phyloP scores from a whole-genome alignment of 768 basidiomycete genomes.

The Postia placenta region DNA sequence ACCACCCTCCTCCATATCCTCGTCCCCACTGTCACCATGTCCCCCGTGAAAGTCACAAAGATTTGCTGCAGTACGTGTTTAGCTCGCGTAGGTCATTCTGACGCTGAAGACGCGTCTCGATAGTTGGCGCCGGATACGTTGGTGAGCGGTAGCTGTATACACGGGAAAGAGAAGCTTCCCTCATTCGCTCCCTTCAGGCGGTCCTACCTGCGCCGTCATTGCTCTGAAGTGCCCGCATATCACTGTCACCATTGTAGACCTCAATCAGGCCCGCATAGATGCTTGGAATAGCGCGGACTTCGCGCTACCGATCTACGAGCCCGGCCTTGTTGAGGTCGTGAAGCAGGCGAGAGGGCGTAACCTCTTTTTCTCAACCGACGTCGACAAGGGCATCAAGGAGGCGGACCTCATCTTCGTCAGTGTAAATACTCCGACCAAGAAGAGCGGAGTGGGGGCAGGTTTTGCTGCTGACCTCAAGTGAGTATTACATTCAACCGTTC shows the following conservation, averaged over 20 bases:
- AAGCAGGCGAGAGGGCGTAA: conserved; percentile 85
- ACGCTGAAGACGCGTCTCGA: conserved; percentile 6
- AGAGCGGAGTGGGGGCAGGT: conserved; percentile 94
- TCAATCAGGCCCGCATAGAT: conserved; percentile 90
- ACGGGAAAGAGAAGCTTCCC: not conserved
- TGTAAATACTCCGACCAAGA: conserved; percentile 99
- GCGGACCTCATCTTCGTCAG: conserved; percentile 98
- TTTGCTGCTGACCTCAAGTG: conserved; percentile 98
- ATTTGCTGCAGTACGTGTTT: conserved; percentile 80
- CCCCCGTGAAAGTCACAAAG: conserved; percentile 60
- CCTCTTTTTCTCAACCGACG: conserved; percentile 94
- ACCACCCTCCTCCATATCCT: not conserved
- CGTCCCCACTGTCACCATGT: conserved; percentile 28
- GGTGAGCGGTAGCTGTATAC: conserved; percentile 44
- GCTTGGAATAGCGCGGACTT: conserved; percentile 93
- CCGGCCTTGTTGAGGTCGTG: conserved; percentile 90
- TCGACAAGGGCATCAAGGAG: conserved; percentile 87
- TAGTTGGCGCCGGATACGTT: conserved; percentile 91
- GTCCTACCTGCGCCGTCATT: conserved; percentile 93
- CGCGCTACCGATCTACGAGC: conserved; percentile 93
- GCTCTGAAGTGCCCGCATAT: conserved; percentile 92
- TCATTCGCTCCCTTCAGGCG: conserved; percentile 44
- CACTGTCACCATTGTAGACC: conserved; percentile 94
- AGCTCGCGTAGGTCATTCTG: not conserved
- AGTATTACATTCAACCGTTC: too few species aligned